phyloP scores from a whole-genome alignment of 2,329 filamentous ascomycete species.

The Phoma sp. region DNA sequence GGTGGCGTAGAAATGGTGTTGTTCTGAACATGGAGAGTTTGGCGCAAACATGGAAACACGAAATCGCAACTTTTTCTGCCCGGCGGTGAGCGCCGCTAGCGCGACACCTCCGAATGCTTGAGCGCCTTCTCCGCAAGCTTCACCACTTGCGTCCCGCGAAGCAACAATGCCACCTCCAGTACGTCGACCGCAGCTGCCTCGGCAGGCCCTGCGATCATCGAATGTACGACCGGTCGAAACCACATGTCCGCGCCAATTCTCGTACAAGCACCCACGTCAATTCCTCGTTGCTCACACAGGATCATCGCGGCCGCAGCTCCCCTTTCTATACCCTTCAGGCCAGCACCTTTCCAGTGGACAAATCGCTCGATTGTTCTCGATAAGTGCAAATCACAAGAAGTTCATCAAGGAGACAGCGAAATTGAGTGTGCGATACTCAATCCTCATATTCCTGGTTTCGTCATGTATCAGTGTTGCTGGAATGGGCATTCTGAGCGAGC shows the following conservation, averaged over 20 bases:
- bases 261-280: constrained; percentile 62
- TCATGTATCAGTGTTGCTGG: constrained; percentile 67
- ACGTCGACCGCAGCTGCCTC: constrained; percentile 38
- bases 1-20: constrained; percentile 16
- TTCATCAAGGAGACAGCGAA: constrained; percentile 76
- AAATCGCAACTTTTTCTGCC: constrained; percentile 25
- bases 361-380: constrained; percentile 77
- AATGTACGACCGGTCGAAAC: constrained; percentile 22
- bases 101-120: constrained; percentile 28
- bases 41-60: constrained; percentile 13
- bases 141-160: constrained; percentile 9
- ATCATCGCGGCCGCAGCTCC: constrained; percentile 66
- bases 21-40: constrained; percentile 18
- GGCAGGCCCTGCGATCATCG: constrained; percentile 32
- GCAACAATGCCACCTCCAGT: constrained; percentile 41
- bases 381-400: constrained; percentile 67
- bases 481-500: constrained; percentile 75
- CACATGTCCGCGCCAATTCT: constrained; percentile 61
- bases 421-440: constrained; percentile 71
- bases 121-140: constrained; percentile 19
- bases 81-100: neutral
- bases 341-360: constrained; percentile 49
- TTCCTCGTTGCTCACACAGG: constrained; percentile 54
- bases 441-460: constrained; percentile 70
- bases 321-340: constrained; percentile 68